Evolutionary conservation across 202 grass and related monocot species (phyloP), one percentile per base, ranked within the genome.

Genomic region (Setaria italica): DNA sequence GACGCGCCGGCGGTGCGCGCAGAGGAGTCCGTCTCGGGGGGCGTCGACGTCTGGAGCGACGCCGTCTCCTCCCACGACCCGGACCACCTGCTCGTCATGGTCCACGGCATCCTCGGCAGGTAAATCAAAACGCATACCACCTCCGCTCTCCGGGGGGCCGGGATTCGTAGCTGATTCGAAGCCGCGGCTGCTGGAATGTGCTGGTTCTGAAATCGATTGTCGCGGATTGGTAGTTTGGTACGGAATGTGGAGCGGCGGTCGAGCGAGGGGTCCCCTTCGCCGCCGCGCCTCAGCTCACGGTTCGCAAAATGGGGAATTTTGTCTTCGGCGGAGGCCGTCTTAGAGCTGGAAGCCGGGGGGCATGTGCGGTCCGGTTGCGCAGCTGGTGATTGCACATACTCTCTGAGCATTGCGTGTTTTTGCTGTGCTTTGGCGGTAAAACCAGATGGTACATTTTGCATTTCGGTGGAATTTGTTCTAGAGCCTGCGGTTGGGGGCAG

Each of bases 61-160:
- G 80, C 89, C 75, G 75, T 87, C 34, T 87, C 80, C 51, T 90
- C 67, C 41, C 84, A 79, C 80, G 75, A 37, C 19, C 90, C 90
- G 2, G 93, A 90, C 47, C 88, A 95, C 82, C 93, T 95, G 70
- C 85, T 92, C 72, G 85, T 95, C 79, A 88, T 95, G 93, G 85
- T 95, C 55, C 93, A 95, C 82, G 90, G 93, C 84, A 95, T 92
- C 81, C 85, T 95, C 67, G 93, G 93, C 86, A 92, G 93, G 93
- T 95, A 41, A 54, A 45, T 9, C 5, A 37, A 37, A 48, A 49
- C 4, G 13, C 15, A 19, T 2, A 19, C 51, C 5, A 19, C 51
- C 51, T 16, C 49, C 13, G 13, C 49, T 51, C 51, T 33, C 60
- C 60, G 11, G 5, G 25, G 4, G 11, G 6, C 4, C 29, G 60